Conservation (phyloP, 345 rosid genomes). For the Syzygium grande region DNA sequence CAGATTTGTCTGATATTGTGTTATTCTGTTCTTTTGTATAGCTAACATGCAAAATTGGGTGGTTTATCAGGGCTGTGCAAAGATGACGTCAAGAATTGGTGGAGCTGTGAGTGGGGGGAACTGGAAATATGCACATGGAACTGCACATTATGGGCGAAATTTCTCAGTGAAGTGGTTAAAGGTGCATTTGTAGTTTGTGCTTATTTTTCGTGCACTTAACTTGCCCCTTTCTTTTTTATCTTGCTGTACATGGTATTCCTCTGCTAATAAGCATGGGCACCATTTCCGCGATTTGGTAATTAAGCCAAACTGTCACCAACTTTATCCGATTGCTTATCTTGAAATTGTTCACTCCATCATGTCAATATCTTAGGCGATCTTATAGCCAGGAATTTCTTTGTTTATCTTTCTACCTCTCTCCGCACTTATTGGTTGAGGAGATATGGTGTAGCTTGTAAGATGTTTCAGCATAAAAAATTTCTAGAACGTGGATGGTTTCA, state of each 20-base stretch:
- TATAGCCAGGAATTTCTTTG: background rate
- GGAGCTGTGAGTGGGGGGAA: conserved; percentile 86
- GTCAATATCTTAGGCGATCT: background rate
- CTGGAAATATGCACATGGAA: conserved; percentile 99
- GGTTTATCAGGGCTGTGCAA: conserved; percentile 84
- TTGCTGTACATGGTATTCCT: background rate
- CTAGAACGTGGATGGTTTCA: background rate
- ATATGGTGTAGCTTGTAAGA: background rate
- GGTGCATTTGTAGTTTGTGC: conserved; percentile 21
- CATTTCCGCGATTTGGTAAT: background rate
- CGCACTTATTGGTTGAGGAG: background rate
- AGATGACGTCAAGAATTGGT: conserved; percentile 95
- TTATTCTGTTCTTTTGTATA: background rate
- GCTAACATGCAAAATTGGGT: background rate
- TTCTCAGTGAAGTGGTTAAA: conserved; percentile 99
- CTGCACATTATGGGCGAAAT: conserved; percentile 94
- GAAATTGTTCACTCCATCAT: background rate
- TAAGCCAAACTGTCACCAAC: background rate
- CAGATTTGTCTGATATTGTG: background rate
- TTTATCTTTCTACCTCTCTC: background rate
- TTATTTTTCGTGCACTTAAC: background rate
- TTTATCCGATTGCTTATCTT: background rate
- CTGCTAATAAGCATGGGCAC: background rate
- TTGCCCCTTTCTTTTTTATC: background rate
- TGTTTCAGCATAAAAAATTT: background rate